A percentile compares a stretch with the other conserved stretches of the same genome.
Evolutionary conservation across 352 stramenopile genomes (phyloP).

Genomic region (Thalassiosira mediterranea): DNA sequence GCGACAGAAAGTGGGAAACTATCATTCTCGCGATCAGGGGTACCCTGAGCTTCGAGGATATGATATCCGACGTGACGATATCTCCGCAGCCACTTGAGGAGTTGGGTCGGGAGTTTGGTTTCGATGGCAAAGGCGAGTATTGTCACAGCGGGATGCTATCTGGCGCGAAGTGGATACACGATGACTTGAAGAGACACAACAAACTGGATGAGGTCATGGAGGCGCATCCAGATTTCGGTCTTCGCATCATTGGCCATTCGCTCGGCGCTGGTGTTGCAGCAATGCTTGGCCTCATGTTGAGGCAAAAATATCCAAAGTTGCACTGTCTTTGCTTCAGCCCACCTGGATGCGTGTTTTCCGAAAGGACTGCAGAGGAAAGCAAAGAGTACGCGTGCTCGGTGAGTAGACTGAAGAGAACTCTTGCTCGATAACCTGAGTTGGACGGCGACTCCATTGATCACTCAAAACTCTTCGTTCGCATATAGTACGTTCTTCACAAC

Average conservation of each 20-base stretch:
- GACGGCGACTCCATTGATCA: no score
- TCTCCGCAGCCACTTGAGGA: slow-evolving; percentile 64
- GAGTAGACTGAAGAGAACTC: slow-evolving; percentile 6
- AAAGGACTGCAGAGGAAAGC: slow-evolving; percentile 66
- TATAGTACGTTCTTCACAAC: slow-evolving; percentile 82
- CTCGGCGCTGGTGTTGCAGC: slow-evolving; percentile 80
- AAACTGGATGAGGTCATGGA: slow-evolving; percentile 54
- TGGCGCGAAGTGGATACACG: slow-evolving; percentile 39
- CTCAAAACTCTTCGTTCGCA: no score
- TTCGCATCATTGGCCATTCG: slow-evolving; percentile 82
- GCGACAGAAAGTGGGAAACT: slow-evolving; percentile 70
- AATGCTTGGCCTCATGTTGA: slow-evolving; percentile 82
- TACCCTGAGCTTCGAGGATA: slow-evolving; percentile 79
- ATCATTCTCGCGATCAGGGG: slow-evolving; percentile 76
- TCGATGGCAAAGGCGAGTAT: slow-evolving; percentile 68
- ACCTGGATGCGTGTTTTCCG: slow-evolving; percentile 82
- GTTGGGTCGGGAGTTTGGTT: slow-evolving; percentile 72
- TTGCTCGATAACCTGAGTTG: no score
- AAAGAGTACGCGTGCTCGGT: slow-evolving; percentile 59
- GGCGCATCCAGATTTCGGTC: slow-evolving; percentile 65
- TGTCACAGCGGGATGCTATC: slow-evolving; percentile 62
- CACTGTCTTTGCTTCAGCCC: slow-evolving; percentile 79
- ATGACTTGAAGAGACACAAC: slow-evolving; percentile 50
- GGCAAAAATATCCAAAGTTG: slow-evolving; percentile 72
- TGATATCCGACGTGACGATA: slow-evolving; percentile 77